These are phyloP conservation scores for Fusarium torreyae DNA, from an alignment of 2,329 filamentous ascomycete species.

Conservation along the genomic window DNA sequence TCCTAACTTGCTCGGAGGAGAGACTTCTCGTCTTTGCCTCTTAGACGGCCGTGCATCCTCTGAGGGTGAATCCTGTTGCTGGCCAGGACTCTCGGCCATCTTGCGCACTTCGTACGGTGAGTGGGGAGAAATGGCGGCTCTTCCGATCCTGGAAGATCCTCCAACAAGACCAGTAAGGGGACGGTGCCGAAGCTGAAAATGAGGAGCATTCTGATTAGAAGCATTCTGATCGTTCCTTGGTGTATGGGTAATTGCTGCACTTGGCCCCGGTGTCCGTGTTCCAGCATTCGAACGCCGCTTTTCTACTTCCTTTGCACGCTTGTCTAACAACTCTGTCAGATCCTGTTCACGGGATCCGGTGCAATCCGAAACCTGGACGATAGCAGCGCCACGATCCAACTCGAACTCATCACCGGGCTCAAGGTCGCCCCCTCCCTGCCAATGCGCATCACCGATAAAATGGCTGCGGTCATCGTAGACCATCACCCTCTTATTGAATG, in stretches of 20 bases:
- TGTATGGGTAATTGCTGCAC: slow-evolving; percentile 38
- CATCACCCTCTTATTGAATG: slow-evolving; percentile 93
- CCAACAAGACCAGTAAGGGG: slow-evolving; percentile 60
- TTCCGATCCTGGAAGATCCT: slow-evolving; percentile 51
- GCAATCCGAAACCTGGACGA: slow-evolving; percentile 85
- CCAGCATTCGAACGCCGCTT: slow-evolving; percentile 63
- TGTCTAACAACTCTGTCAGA: slow-evolving; percentile 81
- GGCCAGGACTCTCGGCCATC: slow-evolving; percentile 35
- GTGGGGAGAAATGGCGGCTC: slow-evolving; percentile 52
- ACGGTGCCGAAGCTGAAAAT: slow-evolving; percentile 59
- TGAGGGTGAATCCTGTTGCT: slow-evolving; percentile 31
- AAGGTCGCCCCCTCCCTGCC: slow-evolving; percentile 77
- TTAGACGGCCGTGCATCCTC: slow-evolving; percentile 47
- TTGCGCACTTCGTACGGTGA: slow-evolving; percentile 55
- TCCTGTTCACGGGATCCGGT: slow-evolving; percentile 84
- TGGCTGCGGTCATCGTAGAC: slow-evolving; percentile 87
- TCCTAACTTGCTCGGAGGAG: slow-evolving; percentile 54
- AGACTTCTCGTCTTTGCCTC: slow-evolving; percentile 49
- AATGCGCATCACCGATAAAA: slow-evolving; percentile 88
- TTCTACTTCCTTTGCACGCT: slow-evolving; percentile 72
- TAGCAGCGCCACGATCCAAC: slow-evolving; percentile 80
- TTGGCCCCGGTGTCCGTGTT: slow-evolving; percentile 52
- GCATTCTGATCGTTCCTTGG: slow-evolving; percentile 44
- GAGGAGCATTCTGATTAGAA: slow-evolving; percentile 42
- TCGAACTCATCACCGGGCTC: slow-evolving; percentile 86